Conservation (phyloP, 2,329 filamentous ascomycete species). For the Fusarium nematophilum region DNA sequence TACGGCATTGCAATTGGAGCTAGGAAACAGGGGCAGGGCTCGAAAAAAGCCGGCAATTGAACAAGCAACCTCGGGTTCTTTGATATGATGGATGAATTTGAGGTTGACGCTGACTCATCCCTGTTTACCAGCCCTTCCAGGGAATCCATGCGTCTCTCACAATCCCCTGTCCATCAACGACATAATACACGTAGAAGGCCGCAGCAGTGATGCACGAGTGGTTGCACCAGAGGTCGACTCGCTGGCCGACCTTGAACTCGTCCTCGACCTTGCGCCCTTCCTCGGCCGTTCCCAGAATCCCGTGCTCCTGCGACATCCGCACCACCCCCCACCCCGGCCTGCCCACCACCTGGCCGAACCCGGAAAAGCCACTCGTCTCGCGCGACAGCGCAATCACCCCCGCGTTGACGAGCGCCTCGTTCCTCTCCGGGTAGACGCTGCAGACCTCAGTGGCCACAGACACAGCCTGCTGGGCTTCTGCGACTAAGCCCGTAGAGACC, state of each 20-base stretch:
- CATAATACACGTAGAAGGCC: conserved; percentile 50
- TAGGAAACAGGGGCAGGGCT: conserved; percentile 27
- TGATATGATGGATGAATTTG: neutral
- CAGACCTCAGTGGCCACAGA: conserved; percentile 51
- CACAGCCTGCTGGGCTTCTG: conserved; percentile 44
- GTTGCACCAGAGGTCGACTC: conserved; percentile 46
- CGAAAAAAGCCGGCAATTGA: conserved; percentile 26
- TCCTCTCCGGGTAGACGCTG: conserved; percentile 52
- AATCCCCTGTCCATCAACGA: conserved; percentile 50
- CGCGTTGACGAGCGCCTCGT: conserved; percentile 53
- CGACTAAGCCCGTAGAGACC: conserved; percentile 50
- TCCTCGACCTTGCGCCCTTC: conserved; percentile 40
- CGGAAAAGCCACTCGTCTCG: conserved; percentile 46
- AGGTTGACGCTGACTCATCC: neutral
- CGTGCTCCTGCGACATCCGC: conserved; percentile 53
- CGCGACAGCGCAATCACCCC: conserved; percentile 51
- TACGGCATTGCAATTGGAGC: conserved; percentile 28
- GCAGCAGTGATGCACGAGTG: conserved; percentile 54
- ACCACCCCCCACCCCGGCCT: conserved; percentile 47
- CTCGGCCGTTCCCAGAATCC: conserved; percentile 46
- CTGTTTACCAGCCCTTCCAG: conserved; percentile 50
- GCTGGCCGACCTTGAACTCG: conserved; percentile 49
- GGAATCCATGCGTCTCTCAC: conserved; percentile 51
- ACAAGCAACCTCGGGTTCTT: neutral
- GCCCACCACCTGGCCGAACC: conserved; percentile 47